Base-by-base conservation (phyloP, 345 rosid genomes). In the Ricinus communis region DNA sequence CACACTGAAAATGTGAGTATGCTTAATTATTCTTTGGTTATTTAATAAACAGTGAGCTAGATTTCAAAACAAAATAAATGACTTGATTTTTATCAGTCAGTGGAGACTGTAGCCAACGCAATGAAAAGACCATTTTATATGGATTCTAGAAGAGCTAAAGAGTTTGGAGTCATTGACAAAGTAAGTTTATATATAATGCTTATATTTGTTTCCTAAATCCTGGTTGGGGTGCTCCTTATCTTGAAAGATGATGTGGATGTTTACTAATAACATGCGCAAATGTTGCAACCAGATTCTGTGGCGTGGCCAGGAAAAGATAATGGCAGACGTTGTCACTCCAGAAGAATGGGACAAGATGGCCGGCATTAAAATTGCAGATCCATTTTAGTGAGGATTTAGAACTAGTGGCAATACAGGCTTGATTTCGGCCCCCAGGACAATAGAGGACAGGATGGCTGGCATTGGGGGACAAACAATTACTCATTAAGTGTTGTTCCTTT, bases 151-250 rank as follows among this genome's bases (percentile, higher is more conserved):
- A 83, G 68, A 83, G 98, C 97, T 62, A 82, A 79, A 78, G 95
- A 90, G 72, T 94, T 90, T 75, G 98, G 98, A 36, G 95, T 91
- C 76, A 79, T 91, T 73, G 98, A 91, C 81, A 85, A 76, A 84
- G 97, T 94, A 71, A 74, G 82, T 68, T 41, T 66, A 47, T 49
- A 49, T 30, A 10, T 46, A 30, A 18, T 18, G 6, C 27, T 19
- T 5, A 5, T 6, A 28, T 46, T 27, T 8, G 7, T 49, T 46
- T 11, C 5, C 5, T 27, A 24, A n/a, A n/a, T n/a, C n/a, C n/a
- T n/a, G n/a, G n/a, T n/a, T n/a, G n/a, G n/a, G n/a, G n/a, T n/a
- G n/a, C n/a, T n/a, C n/a, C n/a, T n/a, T n/a, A n/a, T n/a, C 40
- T 8, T 46, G 30, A 28, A 38, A 24, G 4, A 16, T 66, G 33